Evolutionary conservation across 2,329 filamentous ascomycete species (phyloP).

Genomic region (Paecilomyces niveus): DNA sequence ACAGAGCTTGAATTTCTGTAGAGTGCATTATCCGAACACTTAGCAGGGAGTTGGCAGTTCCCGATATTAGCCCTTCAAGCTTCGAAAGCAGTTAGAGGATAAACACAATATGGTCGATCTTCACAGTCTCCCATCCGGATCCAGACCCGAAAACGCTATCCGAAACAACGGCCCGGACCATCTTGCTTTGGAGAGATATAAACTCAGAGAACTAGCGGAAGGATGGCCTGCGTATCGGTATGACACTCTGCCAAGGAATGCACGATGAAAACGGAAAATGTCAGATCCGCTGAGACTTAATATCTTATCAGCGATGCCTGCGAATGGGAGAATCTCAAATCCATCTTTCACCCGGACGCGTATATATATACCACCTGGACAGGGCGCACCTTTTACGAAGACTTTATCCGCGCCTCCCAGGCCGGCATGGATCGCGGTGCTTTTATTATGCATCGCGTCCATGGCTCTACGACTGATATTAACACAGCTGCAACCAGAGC

Average conservation of each 20-base stretch:
- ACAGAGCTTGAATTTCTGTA: no score
- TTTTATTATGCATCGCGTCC: slow-evolving; percentile 51
- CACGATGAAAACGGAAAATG: neutral
- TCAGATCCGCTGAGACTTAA: neutral
- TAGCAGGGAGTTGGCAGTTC: no score
- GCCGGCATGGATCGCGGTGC: slow-evolving; percentile 44
- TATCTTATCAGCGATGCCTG: slow-evolving; percentile 34
- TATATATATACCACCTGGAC: slow-evolving; percentile 48
- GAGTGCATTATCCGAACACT: no score
- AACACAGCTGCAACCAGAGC: slow-evolving; percentile 32
- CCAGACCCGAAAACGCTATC: slow-evolving; percentile 31
- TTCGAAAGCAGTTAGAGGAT: neutral
- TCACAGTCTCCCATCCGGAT: slow-evolving; percentile 29
- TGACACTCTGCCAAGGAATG: neutral
- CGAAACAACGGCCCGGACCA: slow-evolving; percentile 44
- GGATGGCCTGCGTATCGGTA: slow-evolving; percentile 45
- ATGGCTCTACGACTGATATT: slow-evolving; percentile 40
- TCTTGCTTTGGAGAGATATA: slow-evolving; percentile 39
- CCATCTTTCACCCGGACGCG: slow-evolving; percentile 44
- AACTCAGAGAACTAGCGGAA: slow-evolving; percentile 44
- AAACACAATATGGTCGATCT: slow-evolving; percentile 23
- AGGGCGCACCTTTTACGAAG: slow-evolving; percentile 32
- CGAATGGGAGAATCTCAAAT: slow-evolving; percentile 47
- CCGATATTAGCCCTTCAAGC: neutral
- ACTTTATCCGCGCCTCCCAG: slow-evolving; percentile 46